Percentiles rank a stretch among this genome's conserved stretches.
These are phyloP conservation scores for Penstemon barbatus DNA, from an alignment of 257 asterid genomes.

Conservation along the genomic window DNA sequence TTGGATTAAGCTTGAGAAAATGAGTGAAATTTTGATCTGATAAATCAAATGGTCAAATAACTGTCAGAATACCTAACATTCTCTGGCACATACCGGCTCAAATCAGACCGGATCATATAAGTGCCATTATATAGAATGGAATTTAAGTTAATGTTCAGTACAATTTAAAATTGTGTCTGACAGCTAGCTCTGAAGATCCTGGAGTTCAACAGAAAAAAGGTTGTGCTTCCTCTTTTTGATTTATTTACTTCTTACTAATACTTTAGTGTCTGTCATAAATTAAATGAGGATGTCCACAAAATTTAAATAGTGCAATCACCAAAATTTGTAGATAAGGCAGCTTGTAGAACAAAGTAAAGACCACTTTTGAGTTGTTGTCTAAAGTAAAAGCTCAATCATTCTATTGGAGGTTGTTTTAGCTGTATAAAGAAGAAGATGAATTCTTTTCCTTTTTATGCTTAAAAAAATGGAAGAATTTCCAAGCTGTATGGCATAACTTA, in stretches of 20 bases:
- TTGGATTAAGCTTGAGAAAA: too few species aligned
- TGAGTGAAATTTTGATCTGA: too few species aligned
- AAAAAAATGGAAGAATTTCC: background rate
- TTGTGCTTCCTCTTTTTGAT: slow-evolving; percentile 3
- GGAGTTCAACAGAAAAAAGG: slow-evolving; percentile 26
- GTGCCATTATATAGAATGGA: background rate
- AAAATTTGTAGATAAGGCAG: slow-evolving; percentile 32
- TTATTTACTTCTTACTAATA: background rate
- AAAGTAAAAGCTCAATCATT: slow-evolving; percentile 37
- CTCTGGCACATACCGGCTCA: too few species aligned
- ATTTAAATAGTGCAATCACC: slow-evolving; percentile 20
- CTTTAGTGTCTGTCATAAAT: background rate
- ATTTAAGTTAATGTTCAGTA: slow-evolving; percentile 11
- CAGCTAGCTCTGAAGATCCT: slow-evolving; percentile 29
- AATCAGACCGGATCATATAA: too few species aligned
- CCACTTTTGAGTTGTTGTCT: slow-evolving; percentile 37
- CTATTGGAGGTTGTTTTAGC: slow-evolving; percentile 25
- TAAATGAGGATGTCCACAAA: slow-evolving; percentile 27
- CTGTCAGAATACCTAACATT: too few species aligned
- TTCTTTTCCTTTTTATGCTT: slow-evolving; percentile 1
- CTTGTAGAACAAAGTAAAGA: slow-evolving; percentile 36
- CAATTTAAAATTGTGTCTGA: slow-evolving; percentile 24
- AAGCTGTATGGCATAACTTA: slow-evolving; percentile 10
- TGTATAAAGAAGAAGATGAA: slow-evolving; percentile 20
- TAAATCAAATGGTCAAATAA: too few species aligned